A percentile compares a stretch with the other conserved stretches of the same genome.
phyloP scores from a whole-genome alignment of 2,329 filamentous ascomycete species.

The Paecilomyces sp. region DNA sequence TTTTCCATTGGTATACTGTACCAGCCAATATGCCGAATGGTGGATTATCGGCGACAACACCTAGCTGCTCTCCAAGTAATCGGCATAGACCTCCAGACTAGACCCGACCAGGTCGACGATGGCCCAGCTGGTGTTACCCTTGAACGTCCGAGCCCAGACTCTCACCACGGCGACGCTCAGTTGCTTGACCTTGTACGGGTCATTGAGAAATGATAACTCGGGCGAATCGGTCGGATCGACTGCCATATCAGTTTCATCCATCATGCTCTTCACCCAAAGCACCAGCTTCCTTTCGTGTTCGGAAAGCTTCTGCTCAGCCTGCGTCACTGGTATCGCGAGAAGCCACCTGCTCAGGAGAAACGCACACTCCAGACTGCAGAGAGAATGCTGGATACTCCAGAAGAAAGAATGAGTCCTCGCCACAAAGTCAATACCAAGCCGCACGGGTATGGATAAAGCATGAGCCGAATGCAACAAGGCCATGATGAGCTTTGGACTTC shows the following conservation, averaged over 20 bases:
- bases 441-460: constrained; percentile 47
- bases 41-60: not conserved
- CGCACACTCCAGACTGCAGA: constrained; percentile 49
- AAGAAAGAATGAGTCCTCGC: constrained; percentile 48
- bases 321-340: constrained; percentile 36
- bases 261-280: constrained; percentile 43
- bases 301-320: constrained; percentile 35
- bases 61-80: constrained; percentile 31
- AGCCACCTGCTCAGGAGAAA: constrained; percentile 42
- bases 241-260: constrained; percentile 43
- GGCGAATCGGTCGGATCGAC: constrained; percentile 29
- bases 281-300: constrained; percentile 42
- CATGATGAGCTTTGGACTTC: constrained; percentile 41
- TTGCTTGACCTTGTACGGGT: constrained; percentile 35
- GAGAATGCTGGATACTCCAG: constrained; percentile 50
- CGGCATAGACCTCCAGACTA: constrained; percentile 40
- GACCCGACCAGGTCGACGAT: constrained; percentile 41
- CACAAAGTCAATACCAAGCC: constrained; percentile 48
- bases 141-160: constrained; percentile 41
- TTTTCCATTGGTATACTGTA: not conserved
- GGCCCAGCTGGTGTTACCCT: constrained; percentile 42
- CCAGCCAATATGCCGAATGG: not conserved
- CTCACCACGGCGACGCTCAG: constrained; percentile 43
- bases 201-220: constrained; percentile 37
- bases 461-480: constrained; percentile 49